A percentile compares a stretch with the other conserved stretches of the same genome.
Evolutionary conservation across 2,329 filamentous ascomycete species (phyloP).

Genomic region (Fusarium sambucinum): DNA sequence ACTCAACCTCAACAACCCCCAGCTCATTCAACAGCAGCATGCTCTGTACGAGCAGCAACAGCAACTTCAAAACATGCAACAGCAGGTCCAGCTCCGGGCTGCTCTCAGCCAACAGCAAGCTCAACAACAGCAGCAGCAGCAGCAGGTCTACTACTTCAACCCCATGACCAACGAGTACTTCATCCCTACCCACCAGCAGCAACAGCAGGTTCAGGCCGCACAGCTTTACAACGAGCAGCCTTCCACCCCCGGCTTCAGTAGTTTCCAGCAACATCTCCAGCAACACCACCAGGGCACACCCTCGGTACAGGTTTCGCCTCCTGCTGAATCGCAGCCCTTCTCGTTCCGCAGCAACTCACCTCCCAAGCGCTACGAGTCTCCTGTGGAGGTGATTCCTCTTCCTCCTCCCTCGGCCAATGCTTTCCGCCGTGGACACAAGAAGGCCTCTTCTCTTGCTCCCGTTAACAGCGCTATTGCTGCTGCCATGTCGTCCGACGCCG

Average conservation of each 20-base stretch:
- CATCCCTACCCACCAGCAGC: conserved; percentile 72
- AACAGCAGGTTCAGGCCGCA: conserved; percentile 59
- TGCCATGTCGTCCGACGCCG: conserved; percentile 55
- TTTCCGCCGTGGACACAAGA: conserved; percentile 94
- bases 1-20: conserved; percentile 72
- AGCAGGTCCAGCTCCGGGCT: conserved; percentile 55
- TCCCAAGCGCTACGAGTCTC: conserved; percentile 75
- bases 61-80: conserved; percentile 57
- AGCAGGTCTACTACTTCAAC: conserved; percentile 80
- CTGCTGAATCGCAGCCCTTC: conserved; percentile 69
- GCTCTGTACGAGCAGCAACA: conserved; percentile 61
- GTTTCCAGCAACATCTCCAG: conserved; percentile 59
- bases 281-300: conserved; percentile 65
- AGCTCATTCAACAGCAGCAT: conserved; percentile 62
- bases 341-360: conserved; percentile 73
- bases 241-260: conserved; percentile 52
- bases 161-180: conserved; percentile 88
- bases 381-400: conserved; percentile 75
- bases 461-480: conserved; percentile 65
- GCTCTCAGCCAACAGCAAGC: conserved; percentile 50
- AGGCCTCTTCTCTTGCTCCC: conserved; percentile 80
- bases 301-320: conserved; percentile 85
- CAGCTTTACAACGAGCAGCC: conserved; percentile 60
- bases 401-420: conserved; percentile 90
- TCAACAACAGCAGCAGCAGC: conserved; percentile 60